Base-by-base conservation (phyloP, 306 rosid species). In the Cucurbita argyrosperma region DNA sequence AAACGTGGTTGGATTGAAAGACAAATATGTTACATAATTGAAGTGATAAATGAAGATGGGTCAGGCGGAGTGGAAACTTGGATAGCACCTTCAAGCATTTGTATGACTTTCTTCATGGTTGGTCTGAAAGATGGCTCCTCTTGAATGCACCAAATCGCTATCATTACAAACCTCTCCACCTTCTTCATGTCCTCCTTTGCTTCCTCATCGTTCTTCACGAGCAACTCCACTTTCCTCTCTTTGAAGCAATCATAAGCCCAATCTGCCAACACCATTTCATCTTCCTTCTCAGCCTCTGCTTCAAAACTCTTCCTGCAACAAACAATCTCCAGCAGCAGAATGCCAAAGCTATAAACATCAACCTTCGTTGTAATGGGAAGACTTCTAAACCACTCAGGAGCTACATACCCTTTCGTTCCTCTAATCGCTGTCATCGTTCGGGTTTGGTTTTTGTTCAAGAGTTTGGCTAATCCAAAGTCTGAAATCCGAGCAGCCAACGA, bases 391-490 rank as follows among this genome's bases (percentile, higher is more conserved):
- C 89, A 81, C 16, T 85, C 89, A 0, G 84, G 85, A 5, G 87
- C 87, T 5, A 85, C 85, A 46, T 85, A 85, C 3, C 87, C 85
- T 74, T 80, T 82, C 16, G 88, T 81, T 26, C 85, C 88, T 58
- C 88, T 77, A 1, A 79, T 74, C 10, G 49, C 70, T 3, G 83
- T 82, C 4, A 15, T 57, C 0, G 83, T 79, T 4, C 60, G 78
- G 50, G 71, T 85, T 59, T 85, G 85, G n/a, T 85, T 47, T 71
- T 73, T 76, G 62, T 35, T 74, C 62, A 85, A 35, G 7, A 80
- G 86, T 74, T 85, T 85, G 11, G 86, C 86, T 63, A 85, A 61
- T 30, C 86, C 84, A 1, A 85, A 85, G 16, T 85, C 86, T 10
- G 86, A 77, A 19, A 82, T 82, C 5, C 69, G 72, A 12, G 78